Conservation (phyloP, 164 flowering plant genomes). For the Liquidambar formosana region DNA sequence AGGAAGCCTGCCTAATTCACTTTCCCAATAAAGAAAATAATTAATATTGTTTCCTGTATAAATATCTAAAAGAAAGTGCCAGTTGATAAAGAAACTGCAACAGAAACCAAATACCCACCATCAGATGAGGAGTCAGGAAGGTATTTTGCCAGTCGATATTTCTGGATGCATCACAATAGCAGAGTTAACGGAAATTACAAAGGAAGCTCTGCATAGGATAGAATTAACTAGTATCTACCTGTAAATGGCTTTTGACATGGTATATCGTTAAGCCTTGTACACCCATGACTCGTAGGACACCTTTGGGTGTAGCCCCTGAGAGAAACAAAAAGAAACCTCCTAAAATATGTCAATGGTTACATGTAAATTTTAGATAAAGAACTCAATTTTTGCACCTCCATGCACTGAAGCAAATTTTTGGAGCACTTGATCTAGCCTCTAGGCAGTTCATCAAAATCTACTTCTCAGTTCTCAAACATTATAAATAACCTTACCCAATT, state of each 20-base stretch:
- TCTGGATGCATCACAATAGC: constrained; percentile 47
- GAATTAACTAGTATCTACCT: constrained; percentile 40
- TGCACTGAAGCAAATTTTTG: neutral
- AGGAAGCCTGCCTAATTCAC: neutral
- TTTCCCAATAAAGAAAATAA: constrained; percentile 7
- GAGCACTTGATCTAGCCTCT: neutral
- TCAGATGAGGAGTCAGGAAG: constrained; percentile 87
- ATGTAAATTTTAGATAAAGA: neutral
- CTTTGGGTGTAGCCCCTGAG: constrained; percentile 97
- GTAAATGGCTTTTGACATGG: constrained; percentile 97
- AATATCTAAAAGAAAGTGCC: too few species aligned
- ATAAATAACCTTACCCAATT: too few species aligned
- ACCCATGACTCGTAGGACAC: constrained; percentile 95
- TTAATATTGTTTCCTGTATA: neutral
- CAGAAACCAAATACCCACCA: constrained; percentile 49
- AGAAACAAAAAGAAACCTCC: neutral
- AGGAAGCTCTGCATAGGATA: neutral
- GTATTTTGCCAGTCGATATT: constrained; percentile 94
- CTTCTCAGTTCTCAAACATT: neutral
- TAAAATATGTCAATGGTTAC: neutral
- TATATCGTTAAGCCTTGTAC: constrained; percentile 91
- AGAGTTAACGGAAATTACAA: neutral
- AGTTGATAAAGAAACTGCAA: neutral
- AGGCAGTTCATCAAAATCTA: neutral
- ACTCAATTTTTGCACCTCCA: neutral